phyloP scores from a whole-genome alignment of 441 rosid genomes.

The Adansonia rubrostipa region DNA sequence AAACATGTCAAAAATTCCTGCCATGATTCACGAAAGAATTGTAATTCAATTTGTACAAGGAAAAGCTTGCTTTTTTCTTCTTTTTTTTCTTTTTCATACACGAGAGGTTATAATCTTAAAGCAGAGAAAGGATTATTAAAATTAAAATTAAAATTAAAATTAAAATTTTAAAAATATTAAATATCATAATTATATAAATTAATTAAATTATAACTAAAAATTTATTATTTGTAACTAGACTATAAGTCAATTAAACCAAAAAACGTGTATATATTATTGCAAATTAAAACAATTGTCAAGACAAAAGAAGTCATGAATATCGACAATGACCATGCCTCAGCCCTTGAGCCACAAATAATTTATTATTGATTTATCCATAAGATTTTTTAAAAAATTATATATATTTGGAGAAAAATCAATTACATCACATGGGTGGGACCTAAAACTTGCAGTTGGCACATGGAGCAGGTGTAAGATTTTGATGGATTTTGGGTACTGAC shows the following conservation, averaged over 20 bases:
- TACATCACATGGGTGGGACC: constrained; percentile 34
- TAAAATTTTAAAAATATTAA: no score
- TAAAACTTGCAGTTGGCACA: constrained; percentile 5
- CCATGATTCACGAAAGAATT: no score
- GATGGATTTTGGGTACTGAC: neutral
- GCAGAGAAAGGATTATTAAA: neutral
- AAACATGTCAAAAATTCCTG: no score
- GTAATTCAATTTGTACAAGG: no score
- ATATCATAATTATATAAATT: no score
- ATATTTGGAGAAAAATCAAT: neutral
- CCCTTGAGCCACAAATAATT: neutral
- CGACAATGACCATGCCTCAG: neutral
- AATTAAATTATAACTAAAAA: neutral
- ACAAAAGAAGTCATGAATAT: neutral
- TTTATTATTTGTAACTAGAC: no score
- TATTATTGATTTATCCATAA: neutral
- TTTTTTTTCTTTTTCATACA: no score
- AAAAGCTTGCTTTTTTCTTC: no score
- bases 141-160: neutral
- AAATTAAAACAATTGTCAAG: neutral
- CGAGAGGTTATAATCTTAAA: neutral
- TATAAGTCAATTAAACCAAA: no score
- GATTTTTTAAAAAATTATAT: no score
- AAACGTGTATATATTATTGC: no score
- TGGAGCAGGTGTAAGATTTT: constrained; percentile 12